These are phyloP conservation scores for Backusella westeae DNA, from an alignment of 192 early-diverging fungal species.

Conservation along the genomic window DNA sequence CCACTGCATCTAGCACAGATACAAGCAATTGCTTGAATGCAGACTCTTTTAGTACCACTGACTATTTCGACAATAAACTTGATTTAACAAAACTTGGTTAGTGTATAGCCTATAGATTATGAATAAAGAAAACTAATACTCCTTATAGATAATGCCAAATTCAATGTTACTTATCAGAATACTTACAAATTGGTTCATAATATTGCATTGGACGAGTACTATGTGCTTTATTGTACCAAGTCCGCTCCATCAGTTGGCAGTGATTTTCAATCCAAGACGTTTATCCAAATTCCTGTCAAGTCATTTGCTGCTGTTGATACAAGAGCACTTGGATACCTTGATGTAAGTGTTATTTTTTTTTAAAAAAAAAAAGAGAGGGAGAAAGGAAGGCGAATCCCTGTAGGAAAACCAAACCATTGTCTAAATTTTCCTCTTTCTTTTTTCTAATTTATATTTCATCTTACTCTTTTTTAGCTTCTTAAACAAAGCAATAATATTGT, in stretches of 20 bases:
- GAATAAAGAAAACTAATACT: not conserved
- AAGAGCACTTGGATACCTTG: constrained; percentile 39
- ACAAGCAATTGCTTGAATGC: constrained; percentile 8
- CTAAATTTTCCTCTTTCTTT: not conserved
- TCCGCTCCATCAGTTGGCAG: constrained; percentile 10
- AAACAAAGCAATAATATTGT: constrained; percentile 26
- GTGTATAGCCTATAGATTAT: not conserved
- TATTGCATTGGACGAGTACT: constrained; percentile 26
- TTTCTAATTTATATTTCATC: not conserved
- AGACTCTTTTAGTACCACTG: constrained; percentile 6
- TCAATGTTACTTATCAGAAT: constrained; percentile 29
- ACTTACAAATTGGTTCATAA: constrained; percentile 39
- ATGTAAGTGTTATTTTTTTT: constrained; percentile 29
- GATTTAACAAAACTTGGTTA: constrained; percentile 4
- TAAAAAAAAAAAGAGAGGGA: not conserved
- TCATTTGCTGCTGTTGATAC: constrained; percentile 31
- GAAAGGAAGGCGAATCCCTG: not conserved
- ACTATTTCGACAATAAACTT: constrained; percentile 14
- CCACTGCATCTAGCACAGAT: constrained; percentile 9
- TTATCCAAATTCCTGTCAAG: constrained; percentile 40
- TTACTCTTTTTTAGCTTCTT: constrained; percentile 26
- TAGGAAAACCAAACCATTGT: not conserved
- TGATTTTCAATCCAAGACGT: constrained; percentile 3
- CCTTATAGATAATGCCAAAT: constrained; percentile 27
- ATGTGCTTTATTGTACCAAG: constrained; percentile 40